These are phyloP conservation scores for Evansstolkia leycettana DNA, from an alignment of 495 filamentous ascomycete genomes.

Conservation along the genomic window DNA sequence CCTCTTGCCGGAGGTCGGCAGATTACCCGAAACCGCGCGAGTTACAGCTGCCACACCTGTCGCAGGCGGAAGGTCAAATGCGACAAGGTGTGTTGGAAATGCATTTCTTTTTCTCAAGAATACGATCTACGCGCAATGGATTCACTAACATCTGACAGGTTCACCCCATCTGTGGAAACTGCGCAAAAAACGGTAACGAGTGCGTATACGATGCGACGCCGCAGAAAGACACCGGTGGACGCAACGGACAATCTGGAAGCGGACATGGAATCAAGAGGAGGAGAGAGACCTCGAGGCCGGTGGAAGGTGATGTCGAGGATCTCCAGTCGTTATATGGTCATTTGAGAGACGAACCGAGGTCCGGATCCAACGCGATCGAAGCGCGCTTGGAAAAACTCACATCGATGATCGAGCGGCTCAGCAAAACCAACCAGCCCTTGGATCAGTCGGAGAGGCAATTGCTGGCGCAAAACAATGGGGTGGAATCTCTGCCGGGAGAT, in stretches of 20 bases:
- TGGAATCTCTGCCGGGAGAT: slow-evolving; percentile 10
- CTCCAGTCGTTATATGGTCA: slow-evolving; percentile 27
- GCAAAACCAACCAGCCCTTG: slow-evolving; percentile 18
- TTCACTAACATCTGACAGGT: slow-evolving; percentile 11
- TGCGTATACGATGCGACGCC: slow-evolving; percentile 30
- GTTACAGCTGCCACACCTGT: slow-evolving; percentile 38
- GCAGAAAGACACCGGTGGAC: slow-evolving; percentile 10
- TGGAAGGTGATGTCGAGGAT: slow-evolving; percentile 28
- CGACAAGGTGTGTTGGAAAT: slow-evolving; percentile 24
- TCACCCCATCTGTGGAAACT: slow-evolving; percentile 37
- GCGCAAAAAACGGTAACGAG: slow-evolving; percentile 29
- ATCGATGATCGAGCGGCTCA: slow-evolving; percentile 32
- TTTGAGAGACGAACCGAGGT: slow-evolving; percentile 16
- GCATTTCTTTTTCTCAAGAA: not conserved
- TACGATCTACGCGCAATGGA: not conserved
- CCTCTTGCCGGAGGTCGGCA: slow-evolving; percentile 21
- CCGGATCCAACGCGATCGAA: slow-evolving; percentile 27
- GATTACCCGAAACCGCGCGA: slow-evolving; percentile 37
- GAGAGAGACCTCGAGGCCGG: slow-evolving; percentile 14
- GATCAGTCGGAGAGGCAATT: slow-evolving; percentile 14
- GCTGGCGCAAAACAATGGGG: slow-evolving; percentile 10
- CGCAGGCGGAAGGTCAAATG: slow-evolving; percentile 37
- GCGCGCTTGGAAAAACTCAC: slow-evolving; percentile 33
- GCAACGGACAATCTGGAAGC: not conserved
- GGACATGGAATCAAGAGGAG: slow-evolving; percentile 26